phyloP scores from a whole-genome alignment of 2,329 filamentous ascomycete genomes.

The Ophiostoma perfectum region DNA sequence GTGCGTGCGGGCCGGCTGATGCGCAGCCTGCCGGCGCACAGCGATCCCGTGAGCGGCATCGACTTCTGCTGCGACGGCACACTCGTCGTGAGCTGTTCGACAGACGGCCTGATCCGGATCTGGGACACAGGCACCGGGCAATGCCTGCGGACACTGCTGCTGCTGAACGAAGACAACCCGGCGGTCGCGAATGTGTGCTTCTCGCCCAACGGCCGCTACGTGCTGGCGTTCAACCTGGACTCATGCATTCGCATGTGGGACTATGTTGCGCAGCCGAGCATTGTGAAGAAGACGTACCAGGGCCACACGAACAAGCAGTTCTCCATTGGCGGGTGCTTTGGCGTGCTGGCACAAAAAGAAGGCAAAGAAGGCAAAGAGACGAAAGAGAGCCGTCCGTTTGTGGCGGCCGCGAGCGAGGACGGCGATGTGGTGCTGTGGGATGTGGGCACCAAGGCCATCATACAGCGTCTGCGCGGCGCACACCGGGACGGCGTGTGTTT shows the following conservation, averaged over 20 bases:
- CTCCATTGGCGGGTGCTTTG: constrained; percentile 81
- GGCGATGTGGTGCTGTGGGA: constrained; percentile 86
- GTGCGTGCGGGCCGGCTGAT: constrained; percentile 81
- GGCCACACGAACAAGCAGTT: constrained; percentile 81
- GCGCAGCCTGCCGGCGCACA: constrained; percentile 87
- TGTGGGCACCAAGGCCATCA: constrained; percentile 73
- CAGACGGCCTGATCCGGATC: constrained; percentile 85
- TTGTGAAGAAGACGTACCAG: constrained; percentile 94
- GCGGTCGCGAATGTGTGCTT: constrained; percentile 86
- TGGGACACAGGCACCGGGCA: constrained; percentile 97
- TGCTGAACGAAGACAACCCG: constrained; percentile 94
- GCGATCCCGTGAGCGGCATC: constrained; percentile 87
- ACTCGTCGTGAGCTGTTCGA: constrained; percentile 82
- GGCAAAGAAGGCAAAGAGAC: constrained; percentile 21
- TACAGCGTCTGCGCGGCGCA: constrained; percentile 59
- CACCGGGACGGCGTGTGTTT: constrained; percentile 56
- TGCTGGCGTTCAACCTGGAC: constrained; percentile 88
- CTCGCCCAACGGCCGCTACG: constrained; percentile 86
- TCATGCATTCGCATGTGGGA: constrained; percentile 89
- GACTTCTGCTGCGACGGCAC: constrained; percentile 92
- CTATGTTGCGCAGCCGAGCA: constrained; percentile 68
- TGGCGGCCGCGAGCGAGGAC: constrained; percentile 82
- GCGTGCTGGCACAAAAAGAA: constrained; percentile 39
- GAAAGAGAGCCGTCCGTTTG: constrained; percentile 46
- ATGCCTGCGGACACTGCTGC: constrained; percentile 87